Percentiles rank a stretch among this genome's conserved stretches.
These are phyloP conservation scores for Penstemon davidsonii DNA, from an alignment of 257 asterid species.

Conservation along the genomic window DNA sequence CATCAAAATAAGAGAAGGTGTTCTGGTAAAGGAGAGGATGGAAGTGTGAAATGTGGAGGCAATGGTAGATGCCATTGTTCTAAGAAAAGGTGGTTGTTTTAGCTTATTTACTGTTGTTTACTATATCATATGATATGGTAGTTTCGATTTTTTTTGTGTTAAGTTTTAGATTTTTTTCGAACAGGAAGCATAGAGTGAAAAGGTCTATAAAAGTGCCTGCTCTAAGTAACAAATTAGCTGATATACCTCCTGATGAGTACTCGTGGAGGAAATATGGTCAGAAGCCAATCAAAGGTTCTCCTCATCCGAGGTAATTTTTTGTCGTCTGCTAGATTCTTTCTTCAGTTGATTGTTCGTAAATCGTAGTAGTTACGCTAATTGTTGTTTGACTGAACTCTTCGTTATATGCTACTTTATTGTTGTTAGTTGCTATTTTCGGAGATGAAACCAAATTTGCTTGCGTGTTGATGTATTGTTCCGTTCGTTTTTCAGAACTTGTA, in stretches of 20 bases:
- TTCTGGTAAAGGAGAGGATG: conserved; percentile 77
- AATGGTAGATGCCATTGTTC: conserved; percentile 86
- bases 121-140: background rate
- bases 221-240: conserved; percentile 71
- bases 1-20: conserved; percentile 74
- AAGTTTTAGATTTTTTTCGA: background rate
- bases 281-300: conserved; percentile 82
- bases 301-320: conserved; percentile 63
- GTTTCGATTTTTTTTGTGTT: conserved; percentile 4
- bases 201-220: conserved; percentile 74
- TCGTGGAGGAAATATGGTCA: conserved; percentile 87
- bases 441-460: background rate
- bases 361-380: background rate
- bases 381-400: conserved; percentile 11
- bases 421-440: background rate
- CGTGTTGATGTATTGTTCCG: background rate
- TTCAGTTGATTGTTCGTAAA: background rate
- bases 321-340: background rate
- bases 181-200: conserved; percentile 70
- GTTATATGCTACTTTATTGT: background rate
- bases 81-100: conserved; percentile 68
- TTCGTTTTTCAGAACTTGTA: background rate
- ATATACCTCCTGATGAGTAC: conserved; percentile 73
- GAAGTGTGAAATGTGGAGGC: conserved; percentile 87
- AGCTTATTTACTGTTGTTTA: conserved; percentile 1